A percentile compares a stretch with the other conserved stretches of the same genome.
These are phyloP conservation scores for Penicillium cataractarum DNA, from an alignment of 495 filamentous ascomycete genomes.

Conservation along the genomic window DNA sequence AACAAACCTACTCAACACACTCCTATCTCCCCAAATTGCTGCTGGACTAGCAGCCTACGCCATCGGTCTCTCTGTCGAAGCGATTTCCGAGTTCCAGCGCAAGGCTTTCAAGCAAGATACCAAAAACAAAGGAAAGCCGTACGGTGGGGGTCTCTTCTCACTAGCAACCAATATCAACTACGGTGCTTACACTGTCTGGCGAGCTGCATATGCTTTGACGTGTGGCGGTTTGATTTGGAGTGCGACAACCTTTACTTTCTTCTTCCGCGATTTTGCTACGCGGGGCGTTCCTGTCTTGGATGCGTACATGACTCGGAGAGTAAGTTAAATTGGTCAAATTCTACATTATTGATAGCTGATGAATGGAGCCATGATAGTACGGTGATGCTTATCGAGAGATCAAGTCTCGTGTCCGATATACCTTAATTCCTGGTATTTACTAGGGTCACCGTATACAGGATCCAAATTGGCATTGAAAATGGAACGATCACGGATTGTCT, in stretches of 20 bases:
- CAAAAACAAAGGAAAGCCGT: background rate
- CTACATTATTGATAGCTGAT: background rate
- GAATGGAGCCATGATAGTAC: background rate
- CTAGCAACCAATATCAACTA: background rate
- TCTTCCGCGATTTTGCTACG: background rate
- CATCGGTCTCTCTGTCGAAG: background rate
- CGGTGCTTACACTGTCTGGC: background rate
- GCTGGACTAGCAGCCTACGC: background rate
- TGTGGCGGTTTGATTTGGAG: background rate
- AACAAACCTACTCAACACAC: background rate
- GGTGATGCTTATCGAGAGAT: background rate
- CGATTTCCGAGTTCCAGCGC: background rate
- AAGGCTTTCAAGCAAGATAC: background rate
- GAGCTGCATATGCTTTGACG: background rate
- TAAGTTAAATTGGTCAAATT: background rate
- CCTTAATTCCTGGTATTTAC: background rate
- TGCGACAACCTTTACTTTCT: background rate
- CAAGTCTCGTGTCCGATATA: background rate
- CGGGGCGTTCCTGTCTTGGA: background rate
- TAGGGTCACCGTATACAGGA: background rate
- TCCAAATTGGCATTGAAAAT: too few species aligned
- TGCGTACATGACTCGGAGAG: background rate
- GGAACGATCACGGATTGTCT: too few species aligned
- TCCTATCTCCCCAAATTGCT: background rate
- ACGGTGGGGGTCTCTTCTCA: background rate